These are phyloP conservation scores for Linum trigynum DNA, from an alignment of 345 rosid species.

Conservation along the genomic window DNA sequence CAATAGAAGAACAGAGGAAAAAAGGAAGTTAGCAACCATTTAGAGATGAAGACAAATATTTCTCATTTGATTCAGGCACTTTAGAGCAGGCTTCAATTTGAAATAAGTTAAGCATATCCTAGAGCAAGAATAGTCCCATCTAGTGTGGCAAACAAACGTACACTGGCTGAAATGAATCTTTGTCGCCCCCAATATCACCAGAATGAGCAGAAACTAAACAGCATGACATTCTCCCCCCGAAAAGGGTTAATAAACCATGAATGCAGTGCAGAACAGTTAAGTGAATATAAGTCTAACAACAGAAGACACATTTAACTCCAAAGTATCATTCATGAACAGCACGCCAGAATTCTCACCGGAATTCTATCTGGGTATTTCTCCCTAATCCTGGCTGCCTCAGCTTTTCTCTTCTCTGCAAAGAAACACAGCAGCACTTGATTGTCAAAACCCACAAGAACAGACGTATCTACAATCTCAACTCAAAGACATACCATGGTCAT, in stretches of 20 bases:
- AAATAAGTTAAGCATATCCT: too few relatives aligned
- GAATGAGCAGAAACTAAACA: background rate
- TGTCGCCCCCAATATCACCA: background rate
- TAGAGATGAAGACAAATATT: background rate
- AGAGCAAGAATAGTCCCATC: too few relatives aligned
- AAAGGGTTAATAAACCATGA: too few relatives aligned
- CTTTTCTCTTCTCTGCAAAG: constrained; percentile 73
- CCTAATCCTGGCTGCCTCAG: constrained; percentile 91
- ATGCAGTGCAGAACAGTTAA: too few relatives aligned
- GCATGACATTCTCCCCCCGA: too few relatives aligned
- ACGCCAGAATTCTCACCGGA: constrained; percentile 49
- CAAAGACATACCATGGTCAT: constrained; percentile 52
- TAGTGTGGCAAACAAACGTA: too few relatives aligned
- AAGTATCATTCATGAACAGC: background rate
- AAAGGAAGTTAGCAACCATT: constrained; percentile 11
- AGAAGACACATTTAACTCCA: background rate
- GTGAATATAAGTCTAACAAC: too few relatives aligned
- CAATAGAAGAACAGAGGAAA: background rate
- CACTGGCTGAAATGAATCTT: too few relatives aligned
- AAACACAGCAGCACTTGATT: background rate
- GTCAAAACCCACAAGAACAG: constrained; percentile 3
- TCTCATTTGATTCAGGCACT: background rate
- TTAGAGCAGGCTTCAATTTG: too few relatives aligned
- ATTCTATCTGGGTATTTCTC: constrained; percentile 91
- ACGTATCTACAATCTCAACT: background rate